phyloP scores from a whole-genome alignment of 2,329 filamentous ascomycete species.

The Pestalotiopsis sp. region DNA sequence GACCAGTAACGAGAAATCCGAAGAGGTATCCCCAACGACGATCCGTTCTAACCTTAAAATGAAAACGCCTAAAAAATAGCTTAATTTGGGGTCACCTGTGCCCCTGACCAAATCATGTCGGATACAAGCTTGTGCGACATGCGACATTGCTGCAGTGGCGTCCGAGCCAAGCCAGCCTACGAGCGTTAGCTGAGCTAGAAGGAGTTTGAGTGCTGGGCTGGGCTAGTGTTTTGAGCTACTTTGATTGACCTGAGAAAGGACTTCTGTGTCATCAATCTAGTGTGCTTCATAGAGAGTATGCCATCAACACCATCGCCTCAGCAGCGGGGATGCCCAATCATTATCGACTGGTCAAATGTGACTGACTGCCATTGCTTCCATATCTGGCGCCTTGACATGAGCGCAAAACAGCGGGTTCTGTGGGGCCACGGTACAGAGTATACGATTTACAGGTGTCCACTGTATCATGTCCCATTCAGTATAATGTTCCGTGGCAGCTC shows the following conservation, averaged over 20 bases:
- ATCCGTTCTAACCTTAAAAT: slow-evolving; percentile 1
- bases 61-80: not conserved
- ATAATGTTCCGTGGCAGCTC: too few relatives aligned
- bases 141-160: not conserved
- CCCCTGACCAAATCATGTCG: not conserved
- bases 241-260: not conserved
- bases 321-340: not conserved
- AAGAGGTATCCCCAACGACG: not conserved
- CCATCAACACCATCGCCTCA: not conserved
- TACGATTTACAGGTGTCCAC: not conserved
- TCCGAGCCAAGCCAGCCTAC: not conserved
- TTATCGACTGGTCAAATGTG: not conserved
- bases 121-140: not conserved
- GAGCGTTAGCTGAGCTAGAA: not conserved
- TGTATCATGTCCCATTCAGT: too few relatives aligned
- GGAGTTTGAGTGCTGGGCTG: too few relatives aligned
- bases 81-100: not conserved
- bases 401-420: not conserved
- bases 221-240: not conserved
- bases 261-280: not conserved
- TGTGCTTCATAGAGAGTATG: not conserved
- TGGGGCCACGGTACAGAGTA: not conserved
- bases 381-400: not conserved
- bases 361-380: not conserved
- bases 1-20: not conserved